phyloP scores from a whole-genome alignment of 2,329 filamentous ascomycete species.

The Elsinoe ampelina region DNA sequence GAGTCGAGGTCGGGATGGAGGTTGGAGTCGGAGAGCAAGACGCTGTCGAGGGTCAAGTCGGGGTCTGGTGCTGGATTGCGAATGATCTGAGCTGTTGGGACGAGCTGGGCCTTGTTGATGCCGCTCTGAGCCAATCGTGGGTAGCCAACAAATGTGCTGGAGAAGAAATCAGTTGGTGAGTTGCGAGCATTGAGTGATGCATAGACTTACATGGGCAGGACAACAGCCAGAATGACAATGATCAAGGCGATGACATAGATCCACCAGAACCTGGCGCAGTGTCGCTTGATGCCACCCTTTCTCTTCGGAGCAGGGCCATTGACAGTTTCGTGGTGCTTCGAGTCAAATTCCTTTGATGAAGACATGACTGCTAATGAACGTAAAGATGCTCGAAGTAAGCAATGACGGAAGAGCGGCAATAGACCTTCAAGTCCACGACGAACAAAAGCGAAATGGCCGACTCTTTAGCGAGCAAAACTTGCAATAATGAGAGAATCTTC shows the following conservation, averaged over 20 bases:
- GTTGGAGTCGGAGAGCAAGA: slow-evolving; percentile 34
- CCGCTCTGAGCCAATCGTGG: slow-evolving; percentile 48
- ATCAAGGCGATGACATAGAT: slow-evolving; percentile 45
- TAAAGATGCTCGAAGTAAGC: background rate
- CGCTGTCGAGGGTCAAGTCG: slow-evolving; percentile 40
- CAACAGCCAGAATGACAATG: slow-evolving; percentile 44
- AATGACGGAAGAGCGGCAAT: background rate
- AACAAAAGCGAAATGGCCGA: background rate
- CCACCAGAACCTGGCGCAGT: slow-evolving; percentile 48
- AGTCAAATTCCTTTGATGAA: background rate
- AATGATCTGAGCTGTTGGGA: slow-evolving; percentile 43
- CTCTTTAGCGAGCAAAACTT: no score
- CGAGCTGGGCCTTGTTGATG: slow-evolving; percentile 44
- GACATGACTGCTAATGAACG: background rate
- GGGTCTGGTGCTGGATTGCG: slow-evolving; percentile 42
- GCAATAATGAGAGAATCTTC: no score
- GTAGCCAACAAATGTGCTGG: slow-evolving; percentile 49
- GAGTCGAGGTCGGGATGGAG: slow-evolving; percentile 47
- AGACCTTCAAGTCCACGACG: background rate
- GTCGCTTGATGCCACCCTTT: slow-evolving; percentile 17
- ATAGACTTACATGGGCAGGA: slow-evolving; percentile 50
- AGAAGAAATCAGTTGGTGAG: background rate
- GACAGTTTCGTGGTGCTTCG: slow-evolving; percentile 1
- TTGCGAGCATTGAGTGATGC: background rate
- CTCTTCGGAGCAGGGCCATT: background rate